Evolutionary conservation across 1,284 basidiomycete genomes (phyloP), one percentile per base, ranked within the genome.

Genomic region (Cutaneotrichosporon sp.): DNA sequence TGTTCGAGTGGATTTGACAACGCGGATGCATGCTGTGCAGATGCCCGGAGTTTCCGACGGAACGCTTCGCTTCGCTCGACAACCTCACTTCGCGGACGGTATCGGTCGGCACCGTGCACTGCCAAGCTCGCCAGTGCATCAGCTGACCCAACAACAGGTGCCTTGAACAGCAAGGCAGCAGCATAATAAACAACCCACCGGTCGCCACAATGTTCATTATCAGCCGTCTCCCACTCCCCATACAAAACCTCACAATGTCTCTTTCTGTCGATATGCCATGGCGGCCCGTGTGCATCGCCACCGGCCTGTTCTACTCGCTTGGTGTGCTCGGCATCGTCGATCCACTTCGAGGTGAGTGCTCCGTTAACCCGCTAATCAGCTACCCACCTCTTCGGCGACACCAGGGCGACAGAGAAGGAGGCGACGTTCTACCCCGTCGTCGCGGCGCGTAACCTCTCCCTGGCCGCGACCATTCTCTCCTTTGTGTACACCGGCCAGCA

Each of bases 381-480:
- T 13, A 21, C 56, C 22, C 21, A 22, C 14, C 11, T 57, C 40
- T 57, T 38, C 56, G 56, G 55, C 34, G n/a, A 21, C 32, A 3
- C 7, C n/a, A 56, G 42, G 11, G 11, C 50, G 2, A 38, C n/a
- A 21, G 4, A 13, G 30, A 4, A 26, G 18, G 42, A 46, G 8
- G 40, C 60, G 16, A n/a, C n/a, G 11, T 47, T 61, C 52, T 61
- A 56, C 60, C 34, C 30, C 30, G 38, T 22, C 30, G 36, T 53
- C 2, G 52, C 36, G 16, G 38, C 36, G 21, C 60, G 60, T 42
- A 61, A 61, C 52, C 14, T 56, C 30, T 49, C 60, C 7, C 30
- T 56, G 36, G 51, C 40, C 36, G 40, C 46, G 11, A 16, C 31
- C 14, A n/a, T 56, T n/a, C 31, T 56, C 52, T 31, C 52, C 10